Conservation (phyloP, 495 filamentous ascomycete genomes). For the Beverwykella pulmonaria region DNA sequence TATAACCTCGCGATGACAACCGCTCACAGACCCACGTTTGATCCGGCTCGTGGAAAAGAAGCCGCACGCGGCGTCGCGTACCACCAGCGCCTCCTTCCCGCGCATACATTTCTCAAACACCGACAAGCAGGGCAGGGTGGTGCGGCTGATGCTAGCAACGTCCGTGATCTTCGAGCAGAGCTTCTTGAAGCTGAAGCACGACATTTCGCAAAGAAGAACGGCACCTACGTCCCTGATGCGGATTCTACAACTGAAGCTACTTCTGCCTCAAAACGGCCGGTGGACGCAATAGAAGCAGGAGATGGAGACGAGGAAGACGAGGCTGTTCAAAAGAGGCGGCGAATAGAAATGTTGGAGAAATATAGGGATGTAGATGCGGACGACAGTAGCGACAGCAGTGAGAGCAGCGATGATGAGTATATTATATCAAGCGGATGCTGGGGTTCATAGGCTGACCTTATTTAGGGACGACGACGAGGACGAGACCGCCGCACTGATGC, state of each 20-base stretch:
- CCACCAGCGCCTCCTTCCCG: slow-evolving; percentile 92
- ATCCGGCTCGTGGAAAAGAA: slow-evolving; percentile 95
- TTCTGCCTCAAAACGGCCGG: slow-evolving; percentile 63
- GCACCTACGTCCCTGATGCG: slow-evolving; percentile 43
- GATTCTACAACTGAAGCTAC: slow-evolving; percentile 14
- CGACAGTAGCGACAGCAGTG: slow-evolving; percentile 59
- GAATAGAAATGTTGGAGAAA: slow-evolving; percentile 74
- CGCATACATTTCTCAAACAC: slow-evolving; percentile 82
- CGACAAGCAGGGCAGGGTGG: slow-evolving; percentile 88
- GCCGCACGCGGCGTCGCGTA: slow-evolving; percentile 91
- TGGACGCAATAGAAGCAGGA: slow-evolving; percentile 52
- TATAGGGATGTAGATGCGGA: slow-evolving; percentile 90
- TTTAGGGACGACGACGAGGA: slow-evolving; percentile 74
- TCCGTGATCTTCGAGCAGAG: slow-evolving; percentile 87
- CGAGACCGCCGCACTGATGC: slow-evolving; percentile 84
- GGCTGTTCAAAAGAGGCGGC: slow-evolving; percentile 77
- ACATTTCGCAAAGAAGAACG: slow-evolving; percentile 82
- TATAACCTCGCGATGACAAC: slow-evolving; percentile 42
- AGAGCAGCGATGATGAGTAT: slow-evolving; percentile 71
- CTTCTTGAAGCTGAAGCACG: slow-evolving; percentile 84
- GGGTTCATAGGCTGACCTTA: slow-evolving; percentile 12
- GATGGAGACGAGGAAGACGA: slow-evolving; percentile 55
- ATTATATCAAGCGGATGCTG: slow-evolving; percentile 9
- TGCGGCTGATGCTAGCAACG: slow-evolving; percentile 65
- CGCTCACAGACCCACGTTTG: slow-evolving; percentile 88